Conservation (phyloP, 306 rosid species). For the Dalbergia cochinchinensis region DNA sequence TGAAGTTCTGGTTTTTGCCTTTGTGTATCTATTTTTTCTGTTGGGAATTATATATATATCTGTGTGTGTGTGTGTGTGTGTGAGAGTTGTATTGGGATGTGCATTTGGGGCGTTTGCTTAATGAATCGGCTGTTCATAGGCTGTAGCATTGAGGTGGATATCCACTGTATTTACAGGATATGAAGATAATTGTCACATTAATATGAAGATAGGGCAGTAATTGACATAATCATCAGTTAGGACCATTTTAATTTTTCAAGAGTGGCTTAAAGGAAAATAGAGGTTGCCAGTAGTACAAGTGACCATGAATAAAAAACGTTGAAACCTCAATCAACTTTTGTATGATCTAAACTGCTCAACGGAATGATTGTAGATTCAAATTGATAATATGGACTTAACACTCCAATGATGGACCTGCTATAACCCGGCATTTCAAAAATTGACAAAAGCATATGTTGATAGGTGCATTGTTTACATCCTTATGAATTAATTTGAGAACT, state of each 20-base stretch:
- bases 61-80: too few relatives aligned
- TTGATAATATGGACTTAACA: background rate
- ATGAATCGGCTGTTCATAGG: background rate
- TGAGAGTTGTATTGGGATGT: too few relatives aligned
- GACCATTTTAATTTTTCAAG: conserved; percentile 19
- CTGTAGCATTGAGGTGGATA: conserved; percentile 1
- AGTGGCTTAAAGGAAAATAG: background rate
- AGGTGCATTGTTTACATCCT: conserved; percentile 1
- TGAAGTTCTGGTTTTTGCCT: background rate
- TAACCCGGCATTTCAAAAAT: background rate
- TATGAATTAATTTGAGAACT: conserved; percentile 27
- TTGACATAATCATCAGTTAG: background rate
- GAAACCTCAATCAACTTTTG: background rate
- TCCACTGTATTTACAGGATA: background rate
- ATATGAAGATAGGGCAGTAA: background rate
- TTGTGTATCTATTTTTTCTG: too few relatives aligned
- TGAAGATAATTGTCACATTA: background rate
- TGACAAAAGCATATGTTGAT: background rate
- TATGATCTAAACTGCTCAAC: conserved; percentile 22
- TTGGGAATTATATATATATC: too few relatives aligned
- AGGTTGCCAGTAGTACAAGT: background rate
- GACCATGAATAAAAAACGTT: background rate
- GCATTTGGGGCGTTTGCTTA: background rate
- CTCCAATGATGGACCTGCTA: background rate
- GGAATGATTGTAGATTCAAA: conserved; percentile 10